These are phyloP conservation scores for Schizophyllum commune DNA, from an alignment of 1,284 basidiomycete species.

Conservation along the genomic window DNA sequence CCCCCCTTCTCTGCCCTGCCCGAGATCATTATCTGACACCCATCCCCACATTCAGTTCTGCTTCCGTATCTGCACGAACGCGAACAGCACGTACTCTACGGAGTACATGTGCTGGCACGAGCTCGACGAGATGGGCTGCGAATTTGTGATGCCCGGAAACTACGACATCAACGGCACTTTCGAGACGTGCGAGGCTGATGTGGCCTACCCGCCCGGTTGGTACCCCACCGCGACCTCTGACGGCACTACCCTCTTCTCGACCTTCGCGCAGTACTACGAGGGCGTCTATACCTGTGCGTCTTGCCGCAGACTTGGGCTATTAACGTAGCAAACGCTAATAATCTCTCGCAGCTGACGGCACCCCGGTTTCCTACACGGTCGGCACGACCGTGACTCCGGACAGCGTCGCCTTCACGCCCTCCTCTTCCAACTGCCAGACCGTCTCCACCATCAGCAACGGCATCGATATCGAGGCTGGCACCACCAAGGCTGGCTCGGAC, in stretches of 20 bases:
- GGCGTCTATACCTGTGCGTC: constrained; percentile 17
- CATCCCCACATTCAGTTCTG: constrained; percentile 28
- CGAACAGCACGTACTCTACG: constrained; percentile 43
- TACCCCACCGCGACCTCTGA: constrained; percentile 28
- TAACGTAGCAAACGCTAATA: not conserved
- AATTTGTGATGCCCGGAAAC: constrained; percentile 34
- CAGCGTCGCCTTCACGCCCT: constrained; percentile 24
- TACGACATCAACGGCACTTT: constrained; percentile 32
- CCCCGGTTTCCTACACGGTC: constrained; percentile 26
- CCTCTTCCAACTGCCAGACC: constrained; percentile 30
- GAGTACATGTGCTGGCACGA: constrained; percentile 35
- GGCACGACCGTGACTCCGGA: constrained; percentile 29
- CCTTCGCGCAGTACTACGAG: constrained; percentile 33
- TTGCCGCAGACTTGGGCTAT: constrained; percentile 7
- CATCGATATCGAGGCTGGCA: constrained; percentile 10
- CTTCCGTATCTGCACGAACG: constrained; percentile 45
- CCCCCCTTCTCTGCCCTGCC: constrained; percentile 10
- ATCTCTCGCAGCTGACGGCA: constrained; percentile 5
- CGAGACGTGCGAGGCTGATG: constrained; percentile 35
- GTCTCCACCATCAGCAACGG: constrained; percentile 28
- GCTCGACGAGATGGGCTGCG: constrained; percentile 34
- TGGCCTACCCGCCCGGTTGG: constrained; percentile 34
- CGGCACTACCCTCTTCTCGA: constrained; percentile 29
- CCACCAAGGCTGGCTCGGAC: not conserved
- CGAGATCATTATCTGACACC: constrained; percentile 15